Percentiles rank a stretch among this genome's conserved stretches.
These are phyloP conservation scores for Tricholoma sp. DNA, from an alignment of 768 basidiomycete genomes.

Conservation along the genomic window DNA sequence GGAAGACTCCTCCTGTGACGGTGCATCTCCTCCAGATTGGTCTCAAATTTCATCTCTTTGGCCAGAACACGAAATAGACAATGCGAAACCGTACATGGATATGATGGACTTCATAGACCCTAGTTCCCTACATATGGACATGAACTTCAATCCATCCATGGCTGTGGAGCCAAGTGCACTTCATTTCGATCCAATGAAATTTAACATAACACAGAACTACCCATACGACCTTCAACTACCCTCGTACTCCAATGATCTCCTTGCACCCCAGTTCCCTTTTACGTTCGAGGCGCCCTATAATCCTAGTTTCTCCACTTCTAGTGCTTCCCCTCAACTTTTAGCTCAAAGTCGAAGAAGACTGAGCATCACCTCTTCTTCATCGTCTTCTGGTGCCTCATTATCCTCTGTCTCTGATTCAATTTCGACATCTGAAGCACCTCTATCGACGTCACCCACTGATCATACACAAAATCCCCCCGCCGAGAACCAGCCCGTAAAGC, in stretches of 20 bases:
- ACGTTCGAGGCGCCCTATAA: conserved; percentile 28
- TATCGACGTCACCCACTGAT: conserved; percentile 17
- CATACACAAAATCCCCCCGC: conserved; percentile 14
- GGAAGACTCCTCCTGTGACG: conserved; percentile 27
- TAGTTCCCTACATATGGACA: conserved; percentile 42
- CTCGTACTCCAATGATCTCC: conserved; percentile 16
- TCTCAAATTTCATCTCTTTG: conserved; percentile 48
- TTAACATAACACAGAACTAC: conserved; percentile 20
- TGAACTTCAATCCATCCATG: conserved; percentile 56
- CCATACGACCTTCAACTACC: conserved; percentile 21
- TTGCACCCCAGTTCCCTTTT: conserved; percentile 32
- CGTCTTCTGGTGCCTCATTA: conserved; percentile 50
- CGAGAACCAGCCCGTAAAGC: conserved; percentile 9
- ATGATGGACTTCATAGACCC: conserved; percentile 39
- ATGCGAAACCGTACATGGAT: conserved; percentile 31
- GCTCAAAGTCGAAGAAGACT: conserved; percentile 33
- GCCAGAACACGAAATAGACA: conserved; percentile 28
- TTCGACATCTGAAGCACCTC: conserved; percentile 22
- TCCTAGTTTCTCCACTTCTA: conserved; percentile 22
- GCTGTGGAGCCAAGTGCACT: conserved; percentile 62
- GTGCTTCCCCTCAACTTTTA: conserved; percentile 19
- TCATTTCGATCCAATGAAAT: conserved; percentile 38
- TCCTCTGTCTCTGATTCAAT: conserved; percentile 43
- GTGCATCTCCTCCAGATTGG: conserved; percentile 44
- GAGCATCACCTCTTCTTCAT: conserved; percentile 51